Base-by-base conservation (phyloP, 768 basidiomycete genomes). In the Mycena polygramma region DNA sequence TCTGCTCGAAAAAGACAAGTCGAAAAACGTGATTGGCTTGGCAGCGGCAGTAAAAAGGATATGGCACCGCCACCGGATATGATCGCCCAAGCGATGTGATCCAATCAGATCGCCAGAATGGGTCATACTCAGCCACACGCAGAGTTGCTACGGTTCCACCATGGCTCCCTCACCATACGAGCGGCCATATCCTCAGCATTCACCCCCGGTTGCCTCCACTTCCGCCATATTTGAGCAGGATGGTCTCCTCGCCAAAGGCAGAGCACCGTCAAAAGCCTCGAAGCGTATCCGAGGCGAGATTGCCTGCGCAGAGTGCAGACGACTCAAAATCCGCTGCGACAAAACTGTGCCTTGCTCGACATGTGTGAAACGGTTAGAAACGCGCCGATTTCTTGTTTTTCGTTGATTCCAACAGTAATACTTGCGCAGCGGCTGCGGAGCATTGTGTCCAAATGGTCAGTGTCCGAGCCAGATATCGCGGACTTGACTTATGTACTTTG, bases 381-480 rank as follows among this genome's bases (percentile, higher is more conserved):
- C 15, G 24, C 19, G 24, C 35, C 35, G 35, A 13, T 19, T 41
- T 57, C 26, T 30, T 10, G 39, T 52, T 19, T 30, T 46, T 30
- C 17, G 24, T n/a, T 58, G 36, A 52, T 61, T 46, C 39, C 36
- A 57, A 57, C 36, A 22, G 15, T 20, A 20, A 17, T 30, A 30
- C 6, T 30, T 30, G 24, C 49, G 57, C 61, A 73, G 72, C 55
- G 87, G 87, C 11, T 88, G 87, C 73, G 79, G 76, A 45, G 82
- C 83, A 1, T 78, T 89, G 22, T 88, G 87, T 74, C 87, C 88
- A 17, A 89, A 88, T 72, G 86, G 88, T 86, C 70, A 30, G 79
- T 72, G 45, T 68, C 53, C 20, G 46, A 30, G 46, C 51, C 49
- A 8, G 6, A n/a, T 7, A 39, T 45, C 43, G 22, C 43, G 39